phyloP scores from a whole-genome alignment of 2,329 filamentous ascomycete species.

The Alternaria sp. region DNA sequence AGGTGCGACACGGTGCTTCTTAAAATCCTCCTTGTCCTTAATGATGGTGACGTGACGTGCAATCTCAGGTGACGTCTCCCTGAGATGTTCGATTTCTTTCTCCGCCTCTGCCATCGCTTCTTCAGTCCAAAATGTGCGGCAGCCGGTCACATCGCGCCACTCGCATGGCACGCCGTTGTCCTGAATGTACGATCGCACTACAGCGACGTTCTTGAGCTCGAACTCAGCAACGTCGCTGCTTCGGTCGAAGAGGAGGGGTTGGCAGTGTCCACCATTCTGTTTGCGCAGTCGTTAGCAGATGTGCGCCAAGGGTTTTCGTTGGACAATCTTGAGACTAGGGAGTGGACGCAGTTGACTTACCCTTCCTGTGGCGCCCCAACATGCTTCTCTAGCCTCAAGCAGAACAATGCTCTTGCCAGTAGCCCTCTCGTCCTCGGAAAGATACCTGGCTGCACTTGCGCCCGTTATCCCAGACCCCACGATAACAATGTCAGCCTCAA shows the following conservation, averaged over 20 bases:
- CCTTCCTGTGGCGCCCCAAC: constrained; percentile 83
- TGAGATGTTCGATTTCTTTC: constrained; percentile 61
- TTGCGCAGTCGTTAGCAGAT: constrained; percentile 14
- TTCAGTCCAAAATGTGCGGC: constrained; percentile 68
- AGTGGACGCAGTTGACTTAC: constrained; percentile 57
- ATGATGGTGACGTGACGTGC: constrained; percentile 55
- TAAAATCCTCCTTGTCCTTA: constrained; percentile 57
- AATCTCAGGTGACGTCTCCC: constrained; percentile 65
- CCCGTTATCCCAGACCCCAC: constrained; percentile 81
- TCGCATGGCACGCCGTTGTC: constrained; percentile 71
- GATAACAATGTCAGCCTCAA: constrained; percentile 71
- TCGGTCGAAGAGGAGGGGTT: constrained; percentile 71
- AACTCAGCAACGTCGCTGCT: constrained; percentile 71
- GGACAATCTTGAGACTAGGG: not conserved
- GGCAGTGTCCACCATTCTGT: constrained; percentile 71
- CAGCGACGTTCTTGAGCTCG: constrained; percentile 73
- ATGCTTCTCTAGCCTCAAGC: constrained; percentile 80
- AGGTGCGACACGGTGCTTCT: constrained; percentile 58
- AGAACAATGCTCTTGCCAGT: constrained; percentile 68
- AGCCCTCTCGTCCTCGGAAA: constrained; percentile 58
- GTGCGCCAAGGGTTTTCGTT: not conserved
- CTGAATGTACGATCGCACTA: constrained; percentile 66
- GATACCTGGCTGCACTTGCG: constrained; percentile 71
- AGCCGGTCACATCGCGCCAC: constrained; percentile 69
- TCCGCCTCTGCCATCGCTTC: constrained; percentile 64